Evolutionary conservation across 2,329 filamentous ascomycete species (phyloP), one percentile per base, ranked within the genome.

Genomic region (Pestalotiopsis sp.): DNA sequence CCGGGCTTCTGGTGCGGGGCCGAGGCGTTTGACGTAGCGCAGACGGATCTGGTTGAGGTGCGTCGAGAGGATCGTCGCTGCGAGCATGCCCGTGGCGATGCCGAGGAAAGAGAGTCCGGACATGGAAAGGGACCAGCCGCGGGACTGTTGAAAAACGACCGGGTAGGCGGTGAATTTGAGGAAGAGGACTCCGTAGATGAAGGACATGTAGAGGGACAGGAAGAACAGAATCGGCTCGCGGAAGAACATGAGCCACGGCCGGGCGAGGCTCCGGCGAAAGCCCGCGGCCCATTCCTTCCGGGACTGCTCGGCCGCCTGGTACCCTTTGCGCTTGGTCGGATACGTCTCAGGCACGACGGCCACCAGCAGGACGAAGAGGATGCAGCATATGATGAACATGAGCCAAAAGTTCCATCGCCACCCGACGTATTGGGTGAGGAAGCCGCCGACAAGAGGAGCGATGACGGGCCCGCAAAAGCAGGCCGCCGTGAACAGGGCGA

Each of bases 201-300:
- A 84, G 0, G 82, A 79, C 5, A 81, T 80, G 66, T 84, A 84
- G 14, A 83, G 72, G 2, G 82, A 79, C 38, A 85, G 81, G 49
- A 78, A 79, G 1, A 81, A 78, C 12, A 86, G 80, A 73, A 86
- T 85, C 0, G 84, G 83, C 69, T 86, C 83, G 1, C 81, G 84
- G 17, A 79, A 69, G 3, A 86, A 75, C 82, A 87, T 85, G 57
- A 73, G 72, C 2, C 84, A 62, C 0, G 83, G 82, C 1, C 82
- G 79, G 12, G 27, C 14, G 17, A 64, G 62, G 9, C 14, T 64
- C 13, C 38, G 60, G 11, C 23, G 60, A 14, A 62, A 62, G 13
- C 14, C 74, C 76, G 31, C 85, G 74, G 67, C 67, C 70, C 67
- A 55, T 70, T 70, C 69, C 74, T 68, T 68, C 74, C 64, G 68